Base-by-base conservation (phyloP, 352 stramenopile species). In the Globisporangium uncinulatum region DNA sequence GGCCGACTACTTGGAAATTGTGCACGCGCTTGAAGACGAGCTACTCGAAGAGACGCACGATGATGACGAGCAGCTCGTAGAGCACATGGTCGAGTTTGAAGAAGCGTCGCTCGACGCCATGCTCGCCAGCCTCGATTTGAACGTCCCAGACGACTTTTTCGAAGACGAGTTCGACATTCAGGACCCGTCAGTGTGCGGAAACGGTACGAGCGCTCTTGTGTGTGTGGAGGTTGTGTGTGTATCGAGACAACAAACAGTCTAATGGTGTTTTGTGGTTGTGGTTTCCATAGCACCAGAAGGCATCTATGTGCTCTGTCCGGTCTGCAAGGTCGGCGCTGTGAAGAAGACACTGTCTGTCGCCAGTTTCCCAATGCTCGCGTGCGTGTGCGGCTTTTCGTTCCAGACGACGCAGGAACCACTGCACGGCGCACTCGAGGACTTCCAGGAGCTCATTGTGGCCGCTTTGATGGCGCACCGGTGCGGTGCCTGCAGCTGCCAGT, bases 1-100 rank as follows among this genome's bases (percentile, higher is more conserved):
- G 20, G 64, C 73, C 45, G 83, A 93, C 52, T 93, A 91, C 42
- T 47, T 91, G 48, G 80, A 91, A 8, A 83, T 93, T 24, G 62
- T 90, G 17, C 79, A 87, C 55, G 63, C 79, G 54, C 65, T 93
- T 47, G 83, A 93, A 57, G 77, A 88, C 37, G 80, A 75, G 46
- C 66, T 93, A 41, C 65, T 57, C 3, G 59, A 81, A 20, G 79
- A 90, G 31, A 67, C 71, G 49, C 37, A 41, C n/a, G 20, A 36
- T 3, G 56, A 81, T 20, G 69, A 84, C 29, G 62, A 73, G 37
- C 52, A 70, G n/a, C 54, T 74, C 29, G 74, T 68, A 1, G 54
- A 84, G 51, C 65, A 85, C 44, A 86, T 86, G 76, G 69, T 77
- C 42, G 76, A 83, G 37, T 85, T 84, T 55, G 81, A 91, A 56